Evolutionary conservation across 75 land plant genomes (phyloP).

Genomic region (Chamaecyparis obtusa): DNA sequence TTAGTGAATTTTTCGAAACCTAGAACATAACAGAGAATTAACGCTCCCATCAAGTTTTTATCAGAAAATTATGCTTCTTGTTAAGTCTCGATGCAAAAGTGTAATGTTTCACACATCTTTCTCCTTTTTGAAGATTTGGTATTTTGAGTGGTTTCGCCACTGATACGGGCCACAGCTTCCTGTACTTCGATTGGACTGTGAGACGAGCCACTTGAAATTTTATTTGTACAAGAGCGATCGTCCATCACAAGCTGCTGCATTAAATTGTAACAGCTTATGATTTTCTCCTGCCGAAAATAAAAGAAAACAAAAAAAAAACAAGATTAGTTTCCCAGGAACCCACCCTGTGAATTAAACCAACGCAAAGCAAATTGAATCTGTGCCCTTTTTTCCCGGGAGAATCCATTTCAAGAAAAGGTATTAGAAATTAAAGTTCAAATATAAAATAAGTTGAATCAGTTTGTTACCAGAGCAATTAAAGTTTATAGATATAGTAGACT

Average conservation of each 20-base stretch:
- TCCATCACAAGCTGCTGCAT: slow-evolving; percentile 48
- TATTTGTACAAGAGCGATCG: slow-evolving; percentile 4
- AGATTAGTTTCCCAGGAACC: background rate
- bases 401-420: background rate
- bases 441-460: too few relatives aligned
- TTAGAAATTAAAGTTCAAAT: background rate
- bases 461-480: too few relatives aligned
- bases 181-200: slow-evolving; percentile 57
- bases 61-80: too few relatives aligned
- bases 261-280: slow-evolving; percentile 48
- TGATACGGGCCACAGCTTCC: slow-evolving; percentile 53
- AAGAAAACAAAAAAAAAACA: background rate
- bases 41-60: too few relatives aligned
- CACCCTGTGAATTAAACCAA: background rate
- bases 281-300: slow-evolving; percentile 38
- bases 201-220: slow-evolving; percentile 18
- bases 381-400: background rate
- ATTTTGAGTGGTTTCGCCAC: slow-evolving; percentile 6
- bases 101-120: background rate
- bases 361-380: background rate
- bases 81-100: too few relatives aligned
- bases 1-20: too few relatives aligned
- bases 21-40: too few relatives aligned
- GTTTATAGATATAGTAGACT: too few relatives aligned
- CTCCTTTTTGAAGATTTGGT: slow-evolving; percentile 5